Evolutionary conservation across 2,329 filamentous ascomycete species (phyloP), one percentile per base, ranked within the genome.

Genomic region (Pseudogymnoascus sp.): DNA sequence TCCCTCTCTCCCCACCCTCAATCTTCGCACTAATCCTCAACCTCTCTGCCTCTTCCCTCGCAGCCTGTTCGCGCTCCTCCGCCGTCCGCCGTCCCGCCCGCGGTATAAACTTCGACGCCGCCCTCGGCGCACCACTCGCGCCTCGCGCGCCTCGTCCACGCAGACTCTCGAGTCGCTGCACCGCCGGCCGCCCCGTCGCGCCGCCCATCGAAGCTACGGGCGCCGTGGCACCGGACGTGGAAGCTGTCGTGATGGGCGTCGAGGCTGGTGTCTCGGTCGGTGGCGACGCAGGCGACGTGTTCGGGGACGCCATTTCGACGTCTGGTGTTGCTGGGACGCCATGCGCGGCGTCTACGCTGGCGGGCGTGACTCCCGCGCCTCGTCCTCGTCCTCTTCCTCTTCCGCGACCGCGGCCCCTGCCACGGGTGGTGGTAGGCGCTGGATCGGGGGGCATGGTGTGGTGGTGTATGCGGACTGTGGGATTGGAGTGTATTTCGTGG

Each of bases 101-200:
- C 4, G 72, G 72, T 61, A 73, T 74, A 63, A 73, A 74, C 63
- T 68, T 71, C 41, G 69, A 71, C 33, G 61, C 33, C 3, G 58
- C 62, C 33, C 66, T 61, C 26, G 52, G 14, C 26, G 62, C 62
- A 35, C 43, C 49, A 63, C 31, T 14, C 12, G 63, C 43, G 4
- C 23, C 55, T 6, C 55, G 19, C 33, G 29, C 33, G 23, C 55
- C 33, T 11, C 26, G 12, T 0, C 55, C 29, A 1, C 33, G 12
- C 10, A 60, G 11, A 23, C 29, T 33, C 12, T 26, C 55, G 29
- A 60, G 55, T 3, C 55, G 55, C 55, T 60, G 55, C 11, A 38
- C 55, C 6, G 55, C 23, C 4, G 26, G 55, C 6, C 55, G 23
- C 6, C 29, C 29, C 10, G 43, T 23, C 14, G 43, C 10, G 19